These are phyloP conservation scores for Brassica carinata DNA, from an alignment of 345 rosid species.

Conservation along the genomic window DNA sequence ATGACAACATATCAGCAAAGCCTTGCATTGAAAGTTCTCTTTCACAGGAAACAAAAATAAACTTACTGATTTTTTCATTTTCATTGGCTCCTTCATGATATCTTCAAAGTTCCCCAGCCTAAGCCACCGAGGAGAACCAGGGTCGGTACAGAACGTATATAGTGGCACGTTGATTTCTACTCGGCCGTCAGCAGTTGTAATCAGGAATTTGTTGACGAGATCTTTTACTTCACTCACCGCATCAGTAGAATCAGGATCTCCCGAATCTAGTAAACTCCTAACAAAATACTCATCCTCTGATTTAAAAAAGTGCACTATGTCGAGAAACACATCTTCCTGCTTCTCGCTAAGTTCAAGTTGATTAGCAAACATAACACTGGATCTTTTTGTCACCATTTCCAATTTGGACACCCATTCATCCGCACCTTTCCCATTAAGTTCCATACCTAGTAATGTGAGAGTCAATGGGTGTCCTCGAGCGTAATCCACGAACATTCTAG, in stretches of 20 bases:
- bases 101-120: slow-evolving; percentile 6
- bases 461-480: not conserved
- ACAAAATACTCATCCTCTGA: not conserved
- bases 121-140: not conserved
- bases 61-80: not conserved
- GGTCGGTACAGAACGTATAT: not conserved
- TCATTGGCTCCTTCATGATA: not conserved
- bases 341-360: not conserved
- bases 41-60: not conserved
- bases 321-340: slow-evolving; percentile 34
- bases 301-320: slow-evolving; percentile 36
- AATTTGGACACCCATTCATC: not conserved
- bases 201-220: slow-evolving; percentile 10
- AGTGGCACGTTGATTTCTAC: slow-evolving; percentile 1
- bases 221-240: not conserved
- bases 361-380: not conserved
- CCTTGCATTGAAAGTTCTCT: not conserved
- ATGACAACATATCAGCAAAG: not conserved
- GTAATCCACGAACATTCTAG: not conserved
- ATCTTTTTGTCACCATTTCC: not conserved
- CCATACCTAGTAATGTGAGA: not conserved
- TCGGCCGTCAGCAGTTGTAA: not conserved
- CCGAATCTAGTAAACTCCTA: slow-evolving; percentile 1
- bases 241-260: not conserved
- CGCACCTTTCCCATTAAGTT: slow-evolving; percentile 9